Evolutionary conservation across 345 rosid species (phyloP).

Genomic region (Clarkia xantiana): DNA sequence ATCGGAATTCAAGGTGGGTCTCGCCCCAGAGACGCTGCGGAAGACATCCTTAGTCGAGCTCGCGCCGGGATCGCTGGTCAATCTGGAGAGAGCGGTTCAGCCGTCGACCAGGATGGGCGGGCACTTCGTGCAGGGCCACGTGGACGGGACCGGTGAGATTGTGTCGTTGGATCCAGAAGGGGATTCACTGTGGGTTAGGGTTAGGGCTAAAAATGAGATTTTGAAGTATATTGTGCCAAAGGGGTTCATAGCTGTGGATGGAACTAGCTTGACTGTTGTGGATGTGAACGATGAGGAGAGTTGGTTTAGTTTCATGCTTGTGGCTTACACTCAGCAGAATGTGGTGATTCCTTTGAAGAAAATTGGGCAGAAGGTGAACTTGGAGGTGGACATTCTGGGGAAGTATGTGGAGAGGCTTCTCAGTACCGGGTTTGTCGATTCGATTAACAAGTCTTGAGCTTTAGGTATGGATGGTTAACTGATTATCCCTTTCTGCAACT

Average conservation of each 20-base stretch:
- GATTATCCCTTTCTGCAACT: no score
- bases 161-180: conserved; percentile 42
- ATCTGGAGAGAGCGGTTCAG: conserved; percentile 74
- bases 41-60: conserved; percentile 62
- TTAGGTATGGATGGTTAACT: background rate
- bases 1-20: conserved; percentile 51
- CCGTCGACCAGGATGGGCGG: conserved; percentile 78
- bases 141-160: conserved; percentile 82
- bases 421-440: conserved; percentile 35
- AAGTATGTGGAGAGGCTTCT: conserved; percentile 92
- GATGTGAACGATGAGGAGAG: conserved; percentile 63
- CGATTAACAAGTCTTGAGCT: conserved; percentile 17
- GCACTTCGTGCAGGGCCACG: conserved; percentile 90
- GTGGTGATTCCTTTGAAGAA: conserved; percentile 62
- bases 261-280: conserved; percentile 84
- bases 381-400: conserved; percentile 88
- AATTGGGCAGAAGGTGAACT: conserved; percentile 70
- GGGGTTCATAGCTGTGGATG: conserved; percentile 80
- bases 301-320: conserved; percentile 79
- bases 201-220: conserved; percentile 34
- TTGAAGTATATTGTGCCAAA: conserved; percentile 70
- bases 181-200: conserved; percentile 82
- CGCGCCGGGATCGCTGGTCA: conserved; percentile 55
- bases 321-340: conserved; percentile 64
- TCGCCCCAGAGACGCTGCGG: conserved; percentile 68